phyloP scores from a whole-genome alignment of 352 stramenopile species.

The Pythium monospermum region DNA sequence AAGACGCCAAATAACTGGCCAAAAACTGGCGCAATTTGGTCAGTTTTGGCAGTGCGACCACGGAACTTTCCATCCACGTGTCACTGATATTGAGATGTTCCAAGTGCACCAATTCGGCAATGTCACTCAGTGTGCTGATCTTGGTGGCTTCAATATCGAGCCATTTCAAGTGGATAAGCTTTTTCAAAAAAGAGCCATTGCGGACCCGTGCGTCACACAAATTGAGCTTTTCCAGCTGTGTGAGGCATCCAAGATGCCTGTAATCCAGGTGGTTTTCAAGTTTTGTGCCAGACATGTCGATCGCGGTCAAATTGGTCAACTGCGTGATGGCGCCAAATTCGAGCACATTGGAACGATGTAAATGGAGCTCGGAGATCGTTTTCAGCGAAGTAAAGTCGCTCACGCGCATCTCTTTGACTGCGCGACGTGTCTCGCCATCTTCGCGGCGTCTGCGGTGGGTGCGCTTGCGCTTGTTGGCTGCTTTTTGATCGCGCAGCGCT shows the following conservation, averaged over 20 bases:
- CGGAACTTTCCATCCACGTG: constrained; percentile 16
- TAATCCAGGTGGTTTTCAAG: constrained; percentile 53
- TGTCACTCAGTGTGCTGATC: constrained; percentile 18
- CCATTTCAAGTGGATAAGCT: constrained; percentile 15
- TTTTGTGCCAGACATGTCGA: constrained; percentile 23
- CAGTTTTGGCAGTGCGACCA: constrained; percentile 13
- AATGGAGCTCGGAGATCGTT: constrained; percentile 18
- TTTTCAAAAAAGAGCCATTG: constrained; percentile 6
- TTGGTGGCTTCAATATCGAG: constrained; percentile 24
- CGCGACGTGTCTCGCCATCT: constrained; percentile 8
- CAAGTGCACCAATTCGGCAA: constrained; percentile 4
- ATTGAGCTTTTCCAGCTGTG: constrained; percentile 46
- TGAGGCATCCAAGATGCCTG: constrained; percentile 30
- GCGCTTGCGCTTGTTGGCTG: constrained; percentile 8
- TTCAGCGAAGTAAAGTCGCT: constrained; percentile 14
- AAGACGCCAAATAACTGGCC: constrained; percentile 22
- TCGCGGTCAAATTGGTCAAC: constrained; percentile 17
- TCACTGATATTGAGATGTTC: constrained; percentile 19
- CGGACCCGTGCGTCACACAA: constrained; percentile 24
- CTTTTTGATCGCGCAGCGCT: constrained; percentile 12
- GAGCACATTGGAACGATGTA: constrained; percentile 20
- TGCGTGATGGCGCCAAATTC: constrained; percentile 8
- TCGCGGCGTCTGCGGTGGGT: constrained; percentile 12
- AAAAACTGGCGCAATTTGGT: constrained; percentile 12
- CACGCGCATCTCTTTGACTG: constrained; percentile 11